Evolutionary conservation across 1,139 yeast species (phyloP).

Genomic region (Debaryomycetaceae sp.): DNA sequence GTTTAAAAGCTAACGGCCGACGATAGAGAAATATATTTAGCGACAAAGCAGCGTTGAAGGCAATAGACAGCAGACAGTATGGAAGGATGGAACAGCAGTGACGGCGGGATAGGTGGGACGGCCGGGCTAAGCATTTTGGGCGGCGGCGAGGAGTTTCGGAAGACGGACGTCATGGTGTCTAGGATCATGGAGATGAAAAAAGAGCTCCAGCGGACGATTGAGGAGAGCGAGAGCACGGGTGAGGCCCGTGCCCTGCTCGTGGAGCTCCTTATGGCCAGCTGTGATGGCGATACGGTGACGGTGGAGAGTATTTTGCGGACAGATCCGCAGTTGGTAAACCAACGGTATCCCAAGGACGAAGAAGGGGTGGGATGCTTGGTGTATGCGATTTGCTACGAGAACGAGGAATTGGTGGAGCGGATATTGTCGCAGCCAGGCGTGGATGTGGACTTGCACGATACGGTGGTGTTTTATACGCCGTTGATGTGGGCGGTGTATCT

Average conservation of each 20-base stretch:
- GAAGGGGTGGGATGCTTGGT: conserved; percentile 50
- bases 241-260: conserved; percentile 10
- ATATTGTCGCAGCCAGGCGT: conserved; percentile 31
- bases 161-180: conserved; percentile 37
- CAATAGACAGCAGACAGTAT: background rate
- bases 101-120: conserved; percentile 6
- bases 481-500: conserved; percentile 50
- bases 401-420: conserved; percentile 41
- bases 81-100: conserved; percentile 1
- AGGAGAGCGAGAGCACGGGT: conserved; percentile 10
- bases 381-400: conserved; percentile 51
- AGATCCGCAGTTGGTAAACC: conserved; percentile 29
- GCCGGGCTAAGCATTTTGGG: conserved; percentile 6
- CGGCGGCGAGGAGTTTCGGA: conserved; percentile 12
- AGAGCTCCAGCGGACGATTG: conserved; percentile 29
- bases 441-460: conserved; percentile 39
- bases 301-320: conserved; percentile 34
- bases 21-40: too few relatives aligned
- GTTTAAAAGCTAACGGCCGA: too few relatives aligned
- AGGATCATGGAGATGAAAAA: conserved; percentile 48
- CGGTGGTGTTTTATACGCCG: conserved; percentile 36
- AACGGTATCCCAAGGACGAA: conserved; percentile 29
- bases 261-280: conserved; percentile 45
- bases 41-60: too few relatives aligned
- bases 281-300: conserved; percentile 50